These are phyloP conservation scores for Ceratonia siliqua DNA, from an alignment of 306 rosid species.

Conservation along the genomic window DNA sequence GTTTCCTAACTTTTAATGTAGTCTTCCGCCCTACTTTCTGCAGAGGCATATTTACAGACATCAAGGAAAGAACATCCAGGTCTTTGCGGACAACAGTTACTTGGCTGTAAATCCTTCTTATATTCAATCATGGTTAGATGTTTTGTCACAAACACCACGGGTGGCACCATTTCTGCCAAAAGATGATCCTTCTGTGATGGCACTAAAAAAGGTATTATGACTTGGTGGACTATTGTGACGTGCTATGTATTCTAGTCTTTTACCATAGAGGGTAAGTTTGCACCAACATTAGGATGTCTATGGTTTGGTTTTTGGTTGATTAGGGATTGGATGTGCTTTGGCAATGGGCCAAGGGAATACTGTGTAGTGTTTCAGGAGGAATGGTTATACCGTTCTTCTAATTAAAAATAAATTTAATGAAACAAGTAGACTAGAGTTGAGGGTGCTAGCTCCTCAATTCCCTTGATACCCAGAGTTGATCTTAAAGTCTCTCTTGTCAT, in stretches of 20 bases:
- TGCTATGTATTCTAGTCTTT: background rate
- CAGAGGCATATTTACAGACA: conserved; percentile 95
- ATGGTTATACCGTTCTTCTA: background rate
- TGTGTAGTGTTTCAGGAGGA: conserved; percentile 14
- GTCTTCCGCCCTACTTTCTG: conserved; percentile 40
- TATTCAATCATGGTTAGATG: conserved; percentile 80
- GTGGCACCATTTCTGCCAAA: conserved; percentile 92
- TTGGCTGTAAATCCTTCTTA: conserved; percentile 95
- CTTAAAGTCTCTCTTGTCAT: conserved; percentile 3
- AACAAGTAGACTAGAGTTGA: background rate
- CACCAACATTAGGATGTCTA: conserved; percentile 8
- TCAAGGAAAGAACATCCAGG: conserved; percentile 69
- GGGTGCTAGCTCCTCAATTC: background rate
- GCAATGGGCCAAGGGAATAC: background rate
- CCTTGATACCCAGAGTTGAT: background rate
- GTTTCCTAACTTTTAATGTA: conserved; percentile 13
- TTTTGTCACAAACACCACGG: conserved; percentile 84
- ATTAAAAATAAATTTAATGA: background rate
- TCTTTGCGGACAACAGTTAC: conserved; percentile 81
- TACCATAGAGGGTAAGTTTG: conserved; percentile 4
- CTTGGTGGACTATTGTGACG: background rate
- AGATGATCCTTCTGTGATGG: conserved; percentile 75
- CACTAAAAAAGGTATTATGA: conserved; percentile 79
- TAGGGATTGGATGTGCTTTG: background rate
- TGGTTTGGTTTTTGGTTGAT: conserved; percentile 10